These are phyloP conservation scores for Talaromyces sp. DNA, from an alignment of 2,329 filamentous ascomycete species.

Conservation along the genomic window DNA sequence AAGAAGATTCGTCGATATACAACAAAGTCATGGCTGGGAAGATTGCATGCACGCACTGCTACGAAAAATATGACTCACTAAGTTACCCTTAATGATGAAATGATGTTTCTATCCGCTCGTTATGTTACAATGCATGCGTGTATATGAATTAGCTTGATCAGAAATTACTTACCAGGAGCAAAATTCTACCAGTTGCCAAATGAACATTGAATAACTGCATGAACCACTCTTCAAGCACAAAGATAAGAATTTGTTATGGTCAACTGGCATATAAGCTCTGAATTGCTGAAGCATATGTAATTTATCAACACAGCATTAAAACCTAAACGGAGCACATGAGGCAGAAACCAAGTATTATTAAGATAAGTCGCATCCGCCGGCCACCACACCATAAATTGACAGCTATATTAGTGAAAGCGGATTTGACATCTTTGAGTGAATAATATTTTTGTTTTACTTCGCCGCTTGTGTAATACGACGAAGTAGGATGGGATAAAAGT, in stretches of 20 bases:
- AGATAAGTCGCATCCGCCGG: background rate
- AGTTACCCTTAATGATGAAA: background rate
- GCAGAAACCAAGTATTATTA: background rate
- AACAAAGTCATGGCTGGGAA: slow-evolving; percentile 43
- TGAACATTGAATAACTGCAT: no score
- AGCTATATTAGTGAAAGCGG: background rate
- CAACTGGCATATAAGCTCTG: no score
- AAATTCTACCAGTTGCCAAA: no score
- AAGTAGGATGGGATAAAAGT: background rate
- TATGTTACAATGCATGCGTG: background rate
- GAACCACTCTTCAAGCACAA: no score
- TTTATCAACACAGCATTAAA: no score
- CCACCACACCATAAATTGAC: background rate
- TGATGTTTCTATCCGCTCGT: background rate
- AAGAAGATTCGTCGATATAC: slow-evolving; percentile 46
- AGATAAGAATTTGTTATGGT: no score
- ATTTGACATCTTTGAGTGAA: background rate
- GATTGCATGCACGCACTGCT: slow-evolving; percentile 35
- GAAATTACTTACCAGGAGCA: no score
- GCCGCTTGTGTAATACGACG: background rate
- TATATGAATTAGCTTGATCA: no score
- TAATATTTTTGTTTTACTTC: background rate
- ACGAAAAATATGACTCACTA: slow-evolving; percentile 10
- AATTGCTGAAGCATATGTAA: no score
- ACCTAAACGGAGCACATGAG: background rate